Evolutionary conservation across 1,284 basidiomycete species (phyloP), one percentile per base, ranked within the genome.

Genomic region (Heterobasidion occidentale): DNA sequence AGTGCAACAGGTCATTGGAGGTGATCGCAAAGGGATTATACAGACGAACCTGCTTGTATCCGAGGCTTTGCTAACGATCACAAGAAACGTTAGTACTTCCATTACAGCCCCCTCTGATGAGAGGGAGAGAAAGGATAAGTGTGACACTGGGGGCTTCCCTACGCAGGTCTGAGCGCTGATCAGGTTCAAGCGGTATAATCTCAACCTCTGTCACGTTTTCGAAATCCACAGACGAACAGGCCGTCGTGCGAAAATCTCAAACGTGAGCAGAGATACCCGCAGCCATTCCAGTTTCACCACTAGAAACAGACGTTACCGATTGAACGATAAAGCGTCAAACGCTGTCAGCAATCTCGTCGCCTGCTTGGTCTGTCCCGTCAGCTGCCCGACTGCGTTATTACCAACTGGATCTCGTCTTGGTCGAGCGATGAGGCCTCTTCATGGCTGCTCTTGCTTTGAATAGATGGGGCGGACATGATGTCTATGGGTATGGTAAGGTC

Each of bases 131-230:
- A 68, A 65, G 68, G 65, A 64, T 70, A 71, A 75, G 72, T 76
- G 80, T 74, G 79, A 87, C 80, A 81, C 78, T 78, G 81, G 77
- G 79, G 87, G 86, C 87, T 90, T 91, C 90, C 90, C 90, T 92
- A 89, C 90, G 90, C 91, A 91, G 88, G 89, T 90, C 78, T 92
- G 81, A 90, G 83, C 87, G 80, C 90, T 91, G 88, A 81, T 90
- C 91, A 92, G 88, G 90, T 92, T 91, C 88, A 74, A 83, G 86
- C 90, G 90, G 90, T 93, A 82, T 92, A 61, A 88, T 93, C 91
- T 93, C 90, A 93, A 92, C 74, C 87, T 80, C 72, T 70, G 73
- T 63, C 63, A 60, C 58, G 56, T 57, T 38, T 27, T 12, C 50
- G 63, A 63, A 54, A 61, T 60, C 58, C 27, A 27, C 27, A 27